Evolutionary conservation across 257 asterid species (phyloP).

Genomic region (Oldenlandia corymbosa): DNA sequence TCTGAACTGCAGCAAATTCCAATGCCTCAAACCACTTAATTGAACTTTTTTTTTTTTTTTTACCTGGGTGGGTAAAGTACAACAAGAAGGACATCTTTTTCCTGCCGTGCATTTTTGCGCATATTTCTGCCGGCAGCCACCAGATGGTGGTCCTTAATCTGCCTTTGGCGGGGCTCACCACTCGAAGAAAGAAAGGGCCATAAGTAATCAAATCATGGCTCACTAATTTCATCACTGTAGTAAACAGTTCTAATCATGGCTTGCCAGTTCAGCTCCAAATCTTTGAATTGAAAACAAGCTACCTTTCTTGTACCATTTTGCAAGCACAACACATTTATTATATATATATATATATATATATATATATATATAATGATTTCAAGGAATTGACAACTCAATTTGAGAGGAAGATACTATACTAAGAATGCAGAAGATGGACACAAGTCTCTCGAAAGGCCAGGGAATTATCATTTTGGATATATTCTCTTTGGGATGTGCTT

Average conservation of each 20-base stretch:
- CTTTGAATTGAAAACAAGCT: slow-evolving; percentile 4
- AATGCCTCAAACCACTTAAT: too few species aligned
- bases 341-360: too few species aligned
- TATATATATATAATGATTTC: not conserved
- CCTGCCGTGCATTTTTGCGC: not conserved
- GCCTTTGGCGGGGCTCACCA: slow-evolving; percentile 2
- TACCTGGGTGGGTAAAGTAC: not conserved
- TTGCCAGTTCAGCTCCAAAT: slow-evolving; percentile 1
- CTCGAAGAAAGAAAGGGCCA: not conserved
- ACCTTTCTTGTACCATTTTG: not conserved
- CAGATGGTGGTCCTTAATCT: not conserved
- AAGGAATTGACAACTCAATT: slow-evolving; percentile 8
- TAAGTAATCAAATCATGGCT: not conserved
- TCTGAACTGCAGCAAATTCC: not conserved
- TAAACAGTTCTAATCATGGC: not conserved
- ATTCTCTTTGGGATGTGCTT: too few species aligned
- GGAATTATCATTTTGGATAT: not conserved
- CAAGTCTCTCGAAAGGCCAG: not conserved
- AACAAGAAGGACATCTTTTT: not conserved
- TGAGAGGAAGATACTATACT: slow-evolving; percentile 1
- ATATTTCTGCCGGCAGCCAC: slow-evolving; percentile 7
- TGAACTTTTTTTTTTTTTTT: not conserved
- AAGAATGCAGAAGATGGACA: slow-evolving; percentile 1
- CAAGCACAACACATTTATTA: slow-evolving; percentile 9
- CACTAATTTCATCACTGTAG: not conserved